phyloP scores from a whole-genome alignment of 768 basidiomycete species.

The Suillus variegatus region DNA sequence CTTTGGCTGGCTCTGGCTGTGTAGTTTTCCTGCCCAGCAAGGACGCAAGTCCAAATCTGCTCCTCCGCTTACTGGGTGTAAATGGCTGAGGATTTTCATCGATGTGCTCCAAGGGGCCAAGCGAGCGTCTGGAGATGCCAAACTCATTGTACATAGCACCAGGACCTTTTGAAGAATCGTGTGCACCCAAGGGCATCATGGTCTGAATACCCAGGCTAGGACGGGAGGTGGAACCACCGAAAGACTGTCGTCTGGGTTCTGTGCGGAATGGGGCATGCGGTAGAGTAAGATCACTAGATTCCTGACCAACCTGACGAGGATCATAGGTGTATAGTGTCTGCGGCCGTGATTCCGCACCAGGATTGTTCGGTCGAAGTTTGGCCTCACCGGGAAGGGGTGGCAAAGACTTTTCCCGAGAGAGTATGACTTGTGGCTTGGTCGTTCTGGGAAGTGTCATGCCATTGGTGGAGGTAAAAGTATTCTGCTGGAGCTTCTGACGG shows the following conservation, averaged over 20 bases:
- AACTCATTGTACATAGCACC: constrained; percentile 69
- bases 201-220: constrained; percentile 56
- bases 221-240: constrained; percentile 62
- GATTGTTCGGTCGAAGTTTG: constrained; percentile 36
- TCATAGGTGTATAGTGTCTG: constrained; percentile 68
- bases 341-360: constrained; percentile 50
- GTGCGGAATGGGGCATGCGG: constrained; percentile 66
- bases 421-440: constrained; percentile 16
- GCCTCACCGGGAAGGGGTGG: constrained; percentile 72
- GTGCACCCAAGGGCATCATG: constrained; percentile 40
- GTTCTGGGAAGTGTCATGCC: constrained; percentile 31
- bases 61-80: constrained; percentile 61
- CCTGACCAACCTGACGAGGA: constrained; percentile 47
- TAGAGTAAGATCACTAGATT: constrained; percentile 52
- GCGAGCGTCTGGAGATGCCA: constrained; percentile 63
- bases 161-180: constrained; percentile 35
- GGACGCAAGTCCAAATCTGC: constrained; percentile 68
- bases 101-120: constrained; percentile 39
- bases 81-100: constrained; percentile 32
- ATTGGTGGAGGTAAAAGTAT: constrained; percentile 35
- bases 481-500: constrained; percentile 45
- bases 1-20: constrained; percentile 28
- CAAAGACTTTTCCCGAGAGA: constrained; percentile 70
- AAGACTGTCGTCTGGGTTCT: constrained; percentile 74
- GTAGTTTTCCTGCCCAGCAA: constrained; percentile 61